Evolutionary conservation across 129 eudicot genomes (phyloP), one percentile per base, ranked within the genome.

Genomic region (Sambucus nigra): DNA sequence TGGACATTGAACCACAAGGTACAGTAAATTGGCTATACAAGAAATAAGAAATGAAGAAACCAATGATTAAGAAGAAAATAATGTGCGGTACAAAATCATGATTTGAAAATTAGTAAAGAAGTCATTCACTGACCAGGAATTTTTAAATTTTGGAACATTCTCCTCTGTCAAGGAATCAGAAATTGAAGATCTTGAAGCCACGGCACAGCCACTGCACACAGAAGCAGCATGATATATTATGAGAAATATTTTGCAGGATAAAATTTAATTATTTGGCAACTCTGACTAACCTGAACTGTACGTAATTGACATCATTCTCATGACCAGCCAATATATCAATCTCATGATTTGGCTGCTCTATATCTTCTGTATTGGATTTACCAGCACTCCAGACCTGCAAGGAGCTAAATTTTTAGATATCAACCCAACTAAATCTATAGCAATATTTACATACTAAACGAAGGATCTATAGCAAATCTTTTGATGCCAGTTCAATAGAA

Each of bases 291-390:
- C 99, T 86, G 83, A 92, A 92, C 67, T 92, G 99, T 27, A 92
- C 99, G 52, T 92, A 92, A 60, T 86, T 92, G 54, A 92, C 99
- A 73, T 92, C 99, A 70, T 92, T 82, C 71, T 92, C 99, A 51
- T 86, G 99, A 38, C 99, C 99, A 38, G 94, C 78, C 80, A 92
- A 73, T 22, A 86, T 55, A 67, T 92, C 99, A 48, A 86, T 80
- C 69, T 92, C 99, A 69, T 86, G 82, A 74, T 52, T 59, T 39
- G 82, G 94, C 59, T 92, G 94, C 55, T 76, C 87, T 8, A 74
- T 72, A 56, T 79, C 94, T 56, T 92, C 99, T 17, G 59, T 45
- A 39, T 53, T 64, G 27, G 67, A 68, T 70, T 80, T 92, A 29
- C 73, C 39, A 57, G 99, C 88, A 82, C 75, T 86, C 99, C 99